Evolutionary conservation across 2,329 filamentous ascomycete genomes (phyloP).

Genomic region (Fusarium sp.): DNA sequence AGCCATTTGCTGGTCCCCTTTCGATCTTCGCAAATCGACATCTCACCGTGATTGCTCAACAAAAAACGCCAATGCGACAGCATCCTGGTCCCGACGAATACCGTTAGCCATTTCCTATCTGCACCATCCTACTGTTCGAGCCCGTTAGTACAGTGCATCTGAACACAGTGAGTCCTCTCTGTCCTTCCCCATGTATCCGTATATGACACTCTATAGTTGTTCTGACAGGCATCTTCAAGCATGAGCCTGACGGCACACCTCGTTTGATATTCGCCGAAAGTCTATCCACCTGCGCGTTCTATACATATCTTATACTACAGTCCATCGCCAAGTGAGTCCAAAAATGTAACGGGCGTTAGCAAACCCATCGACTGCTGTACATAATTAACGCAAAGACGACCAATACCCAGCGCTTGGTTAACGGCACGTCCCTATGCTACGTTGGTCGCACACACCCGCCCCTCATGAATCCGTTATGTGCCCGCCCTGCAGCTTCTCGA

Average conservation of each 20-base stretch:
- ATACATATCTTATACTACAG: constrained; percentile 19
- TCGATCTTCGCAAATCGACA: constrained; percentile 45
- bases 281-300: constrained; percentile 26
- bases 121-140: neutral
- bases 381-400: constrained; percentile 34
- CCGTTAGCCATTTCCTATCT: neutral
- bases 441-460: constrained; percentile 16
- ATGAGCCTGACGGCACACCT: neutral
- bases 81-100: neutral
- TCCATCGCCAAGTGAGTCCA: constrained; percentile 7
- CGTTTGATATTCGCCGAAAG: constrained; percentile 31
- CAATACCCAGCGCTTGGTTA: constrained; percentile 32
- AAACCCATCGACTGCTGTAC: constrained; percentile 13
- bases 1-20: constrained; percentile 13
- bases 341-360: constrained; percentile 18
- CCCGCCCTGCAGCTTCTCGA: constrained; percentile 44
- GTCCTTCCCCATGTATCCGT: neutral
- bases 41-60: constrained; percentile 18
- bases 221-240: constrained; percentile 10
- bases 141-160: neutral
- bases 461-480: constrained; percentile 36
- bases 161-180: neutral
- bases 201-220: neutral
- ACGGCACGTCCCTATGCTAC: constrained; percentile 37
- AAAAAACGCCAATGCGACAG: constrained; percentile 12